Evolutionary conservation across 352 stramenopile genomes (phyloP), one percentile per base, ranked within the genome.

Genomic region (Salisapilia sapeloensis): DNA sequence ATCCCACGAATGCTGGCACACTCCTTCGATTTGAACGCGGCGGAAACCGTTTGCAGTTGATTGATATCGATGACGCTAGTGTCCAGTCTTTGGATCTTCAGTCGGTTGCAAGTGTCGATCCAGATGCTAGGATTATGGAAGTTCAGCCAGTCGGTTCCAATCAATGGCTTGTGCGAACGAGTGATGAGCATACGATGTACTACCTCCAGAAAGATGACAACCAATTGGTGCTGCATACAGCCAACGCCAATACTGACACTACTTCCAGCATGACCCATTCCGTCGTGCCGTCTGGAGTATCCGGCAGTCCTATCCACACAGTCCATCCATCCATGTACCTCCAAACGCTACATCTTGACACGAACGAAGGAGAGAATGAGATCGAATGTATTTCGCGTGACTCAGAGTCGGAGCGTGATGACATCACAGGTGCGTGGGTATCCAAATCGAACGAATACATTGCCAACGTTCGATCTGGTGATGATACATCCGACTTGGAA

Each of bases 21-120:
- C 19, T 78, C 18, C 36, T 71, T 18, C 59, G 65, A 5, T 78
- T 55, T 18, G 40, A 69, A 22, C 61, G 60, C 24, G 56, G 65
- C 22, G 61, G 60, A 6, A 61, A 56, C 5, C 33, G 69, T n/a
- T 43, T 81, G 21, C 65, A 79, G 37, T 22, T 79, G 30, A 40
- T 81, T 13, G 62, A 75, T 24, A 39, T 77, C 20, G 33, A 26
- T 18, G 27, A 26, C 2, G 66, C 42, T 19, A 44, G 35, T 1
- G 56, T 81, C 23, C 59, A 51, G 24, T 71, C 65, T 0, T 34
- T 79, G n/a, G 62, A 81, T 11, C 24, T 79, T n/a, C n/a, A n/a
- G n/a, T n/a, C n/a, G 26, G 36, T 33, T 7, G 44, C 34, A 24
- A 16, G 40, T 2, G 44, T 24, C 7, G 33, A 24, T 5, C 38